Percentiles rank a stretch among this genome's conserved stretches.
phyloP scores from a whole-genome alignment of 23 red algal species.

The Gracilaria vermiculophylla region DNA sequence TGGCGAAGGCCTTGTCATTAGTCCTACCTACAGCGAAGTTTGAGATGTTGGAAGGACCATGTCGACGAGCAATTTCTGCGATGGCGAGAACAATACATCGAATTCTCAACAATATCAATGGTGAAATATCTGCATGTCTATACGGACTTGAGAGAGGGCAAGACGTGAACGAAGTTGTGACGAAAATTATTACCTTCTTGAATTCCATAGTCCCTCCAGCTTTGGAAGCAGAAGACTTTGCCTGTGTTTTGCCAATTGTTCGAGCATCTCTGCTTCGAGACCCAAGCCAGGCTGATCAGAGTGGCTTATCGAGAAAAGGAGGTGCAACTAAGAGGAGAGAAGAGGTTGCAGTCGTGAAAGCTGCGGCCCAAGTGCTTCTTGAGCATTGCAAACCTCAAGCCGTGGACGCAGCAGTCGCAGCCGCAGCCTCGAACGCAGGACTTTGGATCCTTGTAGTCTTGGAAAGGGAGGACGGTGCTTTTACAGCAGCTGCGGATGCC shows the following conservation, averaged over 20 bases:
- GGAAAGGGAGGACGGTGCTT: conserved; percentile 78
- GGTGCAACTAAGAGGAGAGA: conserved; percentile 24
- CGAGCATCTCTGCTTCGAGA: conserved; percentile 32
- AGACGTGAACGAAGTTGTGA: background rate
- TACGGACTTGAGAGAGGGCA: conserved; percentile 33
- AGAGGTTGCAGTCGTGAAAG: conserved; percentile 36
- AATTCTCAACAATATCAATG: background rate
- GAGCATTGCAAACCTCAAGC: conserved; percentile 62
- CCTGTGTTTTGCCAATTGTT: conserved; percentile 55
- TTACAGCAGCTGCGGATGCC: conserved; percentile 68
- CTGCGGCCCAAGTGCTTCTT: conserved; percentile 52
- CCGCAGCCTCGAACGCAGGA: conserved; percentile 52
- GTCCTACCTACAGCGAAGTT: conserved; percentile 30
- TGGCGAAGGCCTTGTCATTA: conserved; percentile 31
- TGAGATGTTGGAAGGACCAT: conserved; percentile 36
- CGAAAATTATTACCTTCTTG: conserved; percentile 21
- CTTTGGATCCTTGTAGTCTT: conserved; percentile 57
- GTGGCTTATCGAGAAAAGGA: conserved; percentile 11
- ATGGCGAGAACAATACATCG: background rate
- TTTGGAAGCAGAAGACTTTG: conserved; percentile 64
- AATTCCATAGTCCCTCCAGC: conserved; percentile 17
- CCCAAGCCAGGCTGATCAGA: conserved; percentile 10
- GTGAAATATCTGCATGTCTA: conserved; percentile 25
- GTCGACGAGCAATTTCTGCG: conserved; percentile 21
- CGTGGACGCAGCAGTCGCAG: conserved; percentile 68